Conservation (phyloP, 1,139 yeast species). For the Yamadazyma spencermartinsiae region DNA sequence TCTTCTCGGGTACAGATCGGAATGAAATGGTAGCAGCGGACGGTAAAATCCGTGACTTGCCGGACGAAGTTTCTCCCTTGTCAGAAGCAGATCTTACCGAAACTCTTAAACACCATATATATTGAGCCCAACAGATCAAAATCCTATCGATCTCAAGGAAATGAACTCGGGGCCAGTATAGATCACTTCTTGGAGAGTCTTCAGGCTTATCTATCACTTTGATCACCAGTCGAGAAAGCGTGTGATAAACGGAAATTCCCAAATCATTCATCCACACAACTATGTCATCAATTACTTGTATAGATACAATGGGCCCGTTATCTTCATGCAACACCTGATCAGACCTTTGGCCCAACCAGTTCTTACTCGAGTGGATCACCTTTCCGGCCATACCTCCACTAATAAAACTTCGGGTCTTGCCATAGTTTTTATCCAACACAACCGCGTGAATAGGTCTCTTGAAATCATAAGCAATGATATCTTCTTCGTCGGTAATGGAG, state of each 20-base stretch:
- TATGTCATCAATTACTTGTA: conserved; percentile 60
- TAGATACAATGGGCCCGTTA: conserved; percentile 71
- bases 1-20: conserved; percentile 55
- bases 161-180: conserved; percentile 80
- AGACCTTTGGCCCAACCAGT: conserved; percentile 82
- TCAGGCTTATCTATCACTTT: conserved; percentile 57
- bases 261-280: conserved; percentile 83
- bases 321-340: conserved; percentile 65
- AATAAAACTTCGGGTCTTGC: conserved; percentile 60
- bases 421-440: conserved; percentile 71
- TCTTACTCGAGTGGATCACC: conserved; percentile 68
- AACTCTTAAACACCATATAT: conserved; percentile 71
- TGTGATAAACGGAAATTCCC: conserved; percentile 67
- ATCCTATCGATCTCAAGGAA: conserved; percentile 69
- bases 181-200: conserved; percentile 69
- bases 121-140: conserved; percentile 80
- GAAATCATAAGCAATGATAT: conserved; percentile 75
- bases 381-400: conserved; percentile 94
- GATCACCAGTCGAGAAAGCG: conserved; percentile 45
- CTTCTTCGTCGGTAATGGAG: conserved; percentile 59
- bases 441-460: conserved; percentile 89
- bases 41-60: conserved; percentile 45
- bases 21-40: conserved; percentile 70
- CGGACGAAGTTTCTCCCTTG: conserved; percentile 19
- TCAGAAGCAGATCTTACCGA: conserved; percentile 25